Evolutionary conservation across 805 yeast genomes (phyloP).

Genomic region (Deakozyma indianensis): DNA sequence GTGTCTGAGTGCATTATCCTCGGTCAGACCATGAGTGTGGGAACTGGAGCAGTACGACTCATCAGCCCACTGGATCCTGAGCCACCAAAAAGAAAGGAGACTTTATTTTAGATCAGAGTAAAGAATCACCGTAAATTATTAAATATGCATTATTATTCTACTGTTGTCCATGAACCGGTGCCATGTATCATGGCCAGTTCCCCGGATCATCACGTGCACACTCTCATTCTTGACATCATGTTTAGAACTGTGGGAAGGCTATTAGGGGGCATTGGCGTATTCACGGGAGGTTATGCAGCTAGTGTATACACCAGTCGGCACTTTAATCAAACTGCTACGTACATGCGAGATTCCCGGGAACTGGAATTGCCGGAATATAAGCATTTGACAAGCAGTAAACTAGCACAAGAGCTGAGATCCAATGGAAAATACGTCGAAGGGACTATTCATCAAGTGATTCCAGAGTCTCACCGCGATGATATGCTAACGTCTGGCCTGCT

Average conservation of each 20-base stretch:
- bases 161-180: too few relatives aligned
- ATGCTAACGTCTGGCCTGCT: constrained; percentile 44
- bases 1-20: constrained; percentile 94
- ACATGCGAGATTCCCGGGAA: not conserved
- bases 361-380: constrained; percentile 2
- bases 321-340: not conserved
- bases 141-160: not conserved
- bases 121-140: constrained; percentile 5
- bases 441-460: constrained; percentile 15
- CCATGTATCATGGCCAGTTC: too few relatives aligned
- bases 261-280: not conserved
- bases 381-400: constrained; percentile 10
- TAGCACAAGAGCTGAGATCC: constrained; percentile 13
- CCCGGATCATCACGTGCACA: too few relatives aligned
- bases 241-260: not conserved
- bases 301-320: not conserved
- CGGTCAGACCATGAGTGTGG: constrained; percentile 95
- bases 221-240: too few relatives aligned
- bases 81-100: constrained; percentile 6
- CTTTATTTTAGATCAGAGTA: constrained; percentile 13
- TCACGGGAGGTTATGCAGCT: not conserved
- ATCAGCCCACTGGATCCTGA: constrained; percentile 20
- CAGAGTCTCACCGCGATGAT: constrained; percentile 9
- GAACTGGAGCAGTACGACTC: constrained; percentile 92
- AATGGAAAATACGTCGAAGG: constrained; percentile 13